Evolutionary conservation across 352 stramenopile genomes (phyloP), one percentile per base, ranked within the genome.

Genomic region (Pythium monospermum): DNA sequence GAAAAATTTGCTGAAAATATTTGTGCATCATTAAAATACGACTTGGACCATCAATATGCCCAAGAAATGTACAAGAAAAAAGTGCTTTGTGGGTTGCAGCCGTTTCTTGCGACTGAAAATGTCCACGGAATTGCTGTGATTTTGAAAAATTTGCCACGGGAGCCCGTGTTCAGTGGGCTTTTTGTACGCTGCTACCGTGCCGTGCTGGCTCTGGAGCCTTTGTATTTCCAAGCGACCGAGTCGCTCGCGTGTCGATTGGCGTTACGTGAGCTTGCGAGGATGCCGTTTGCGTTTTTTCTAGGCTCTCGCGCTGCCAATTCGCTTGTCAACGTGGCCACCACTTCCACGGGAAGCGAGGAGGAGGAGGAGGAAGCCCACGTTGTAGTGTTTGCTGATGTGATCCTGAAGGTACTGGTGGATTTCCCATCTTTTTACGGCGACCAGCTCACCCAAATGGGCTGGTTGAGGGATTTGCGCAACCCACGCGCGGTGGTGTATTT

Each of bases 11-110:
- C 77, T 0, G 73, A 88, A 33, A 93, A 93, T 50, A 78, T 93
- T 30, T 93, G 82, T 26, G 73, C 73, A 2, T 89, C 82, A 2
- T 68, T 89, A 7, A 87, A 87, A 51, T 91, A 93, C 50, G 78
- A 93, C 41, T 54, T 91, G 8, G 76, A 91, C 44, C 77, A 90
- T 41, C 56, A 73, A 30, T 66, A 88, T 23, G 76, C 76, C 1
- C 66, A 78, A 12, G 62, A 71, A 7, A 66, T 85, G 46, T 91
- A 93, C 71, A 93, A 93, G 47, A 82, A 86, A 49, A 90, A 90
- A 52, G 80, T 93, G 5, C 54, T 47, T 6, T 86, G 77, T 35
- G 82, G 77, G 0, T 43, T 93, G 0, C 61, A 65, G 23, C 73
- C 77, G 1, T 78, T 93, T 22, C 8, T 84, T 0, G 53, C 71